Evolutionary conservation across 2,329 filamentous ascomycete species (phyloP).

Genomic region (Trichoderma sp.): DNA sequence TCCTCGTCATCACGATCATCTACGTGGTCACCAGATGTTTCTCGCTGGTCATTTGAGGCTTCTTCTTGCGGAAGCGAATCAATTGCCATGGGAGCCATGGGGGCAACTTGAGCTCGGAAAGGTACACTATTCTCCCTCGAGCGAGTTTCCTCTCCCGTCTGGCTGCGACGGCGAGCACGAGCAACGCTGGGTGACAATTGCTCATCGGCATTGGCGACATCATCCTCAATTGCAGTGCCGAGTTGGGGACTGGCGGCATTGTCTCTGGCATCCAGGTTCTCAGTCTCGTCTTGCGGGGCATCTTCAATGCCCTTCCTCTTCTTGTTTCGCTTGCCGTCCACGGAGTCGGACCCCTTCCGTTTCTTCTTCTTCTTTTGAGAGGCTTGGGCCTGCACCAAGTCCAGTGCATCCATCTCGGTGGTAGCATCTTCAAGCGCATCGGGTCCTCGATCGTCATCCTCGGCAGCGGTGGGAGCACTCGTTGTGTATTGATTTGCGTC

Average conservation of each 20-base stretch:
- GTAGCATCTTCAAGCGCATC: slow-evolving; percentile 5
- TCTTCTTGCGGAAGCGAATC: slow-evolving; percentile 14
- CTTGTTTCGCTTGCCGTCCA: slow-evolving; percentile 37
- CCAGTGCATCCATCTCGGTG: slow-evolving; percentile 22
- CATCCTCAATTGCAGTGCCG: slow-evolving; percentile 27
- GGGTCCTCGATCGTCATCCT: background rate
- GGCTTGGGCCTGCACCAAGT: slow-evolving; percentile 26
- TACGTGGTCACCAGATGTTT: background rate
- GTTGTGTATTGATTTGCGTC: background rate
- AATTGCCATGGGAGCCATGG: slow-evolving; percentile 22
- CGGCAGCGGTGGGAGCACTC: background rate
- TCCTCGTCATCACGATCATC: slow-evolving; percentile 32
- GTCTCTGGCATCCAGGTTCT: slow-evolving; percentile 7
- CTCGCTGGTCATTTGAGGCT: slow-evolving; percentile 13
- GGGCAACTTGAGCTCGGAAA: slow-evolving; percentile 22
- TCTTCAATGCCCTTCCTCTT: slow-evolving; percentile 34
- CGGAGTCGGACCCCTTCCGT: slow-evolving; percentile 35
- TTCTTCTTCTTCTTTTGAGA: slow-evolving; percentile 37
- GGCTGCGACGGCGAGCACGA: slow-evolving; percentile 31
- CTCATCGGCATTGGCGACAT: slow-evolving; percentile 23
- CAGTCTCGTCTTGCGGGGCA: slow-evolving; percentile 26
- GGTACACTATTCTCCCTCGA: slow-evolving; percentile 32
- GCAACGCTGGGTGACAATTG: slow-evolving; percentile 34
- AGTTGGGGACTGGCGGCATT: slow-evolving; percentile 13
- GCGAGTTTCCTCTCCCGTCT: slow-evolving; percentile 32